Base-by-base conservation (phyloP, 1,284 basidiomycete species). In the Trichosporon faecale region DNA sequence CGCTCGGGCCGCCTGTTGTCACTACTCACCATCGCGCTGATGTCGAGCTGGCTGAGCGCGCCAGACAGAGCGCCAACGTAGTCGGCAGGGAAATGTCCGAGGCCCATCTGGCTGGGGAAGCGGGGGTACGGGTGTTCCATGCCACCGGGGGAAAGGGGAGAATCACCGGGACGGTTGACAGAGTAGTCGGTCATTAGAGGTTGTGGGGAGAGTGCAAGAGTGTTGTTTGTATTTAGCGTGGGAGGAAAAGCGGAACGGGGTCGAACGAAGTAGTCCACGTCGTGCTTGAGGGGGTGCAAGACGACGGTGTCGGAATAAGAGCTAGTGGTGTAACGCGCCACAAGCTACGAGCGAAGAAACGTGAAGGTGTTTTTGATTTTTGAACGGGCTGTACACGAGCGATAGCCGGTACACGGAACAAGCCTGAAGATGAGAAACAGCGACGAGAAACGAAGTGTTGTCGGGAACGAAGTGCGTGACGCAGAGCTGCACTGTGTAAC, bases 141-240 rank as follows among this genome's bases (percentile, higher is more conserved):
- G 49, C 66, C 66, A 35, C 64, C 64, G 14, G 72, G 67, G 23
- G 72, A 73, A n/a, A 70, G 65, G 25, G 69, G 67, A 14, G 68
- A 65, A 23, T 73, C 72, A 31, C 70, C 70, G 9, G 70, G 70
- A 44, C 72, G 72, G 68, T 66, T 71, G 23, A 69, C 68, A 11
- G 72, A 68, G 65, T 68, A 73, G 65, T 73, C 72, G 70, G 72
- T 71, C 68, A 70, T 73, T 44, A 46, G 64, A 37, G 16, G 31
- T 29, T 27, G 60, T 31, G 25, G 64, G 68, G 9, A 49, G 29
- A 29, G 63, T 33, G 46, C 35, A 46, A 35, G 25, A 65, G 65
- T 61, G 46, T 65, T 25, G 67, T 67, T 68, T 29, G 66, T 33
- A 21, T 57, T 31, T 29, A 63, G 64, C 16, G 35, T 55, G 40